phyloP scores from a whole-genome alignment of 495 filamentous ascomycete species.

The Talaromyces ruber region DNA sequence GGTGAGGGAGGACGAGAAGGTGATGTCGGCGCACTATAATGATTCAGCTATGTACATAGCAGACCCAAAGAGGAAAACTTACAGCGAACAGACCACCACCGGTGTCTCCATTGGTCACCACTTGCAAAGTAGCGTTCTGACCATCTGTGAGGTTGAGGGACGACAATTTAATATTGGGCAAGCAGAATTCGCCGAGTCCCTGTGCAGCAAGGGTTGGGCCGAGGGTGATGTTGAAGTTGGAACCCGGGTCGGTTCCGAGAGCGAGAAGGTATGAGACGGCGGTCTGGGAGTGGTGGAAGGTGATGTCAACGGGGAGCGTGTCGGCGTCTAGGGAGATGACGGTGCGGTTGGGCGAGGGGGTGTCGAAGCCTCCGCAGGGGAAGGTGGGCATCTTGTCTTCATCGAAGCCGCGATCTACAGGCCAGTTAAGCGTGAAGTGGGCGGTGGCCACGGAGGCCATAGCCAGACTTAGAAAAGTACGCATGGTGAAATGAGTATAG shows the following conservation, averaged over 20 bases:
- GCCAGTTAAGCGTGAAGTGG: constrained; percentile 54
- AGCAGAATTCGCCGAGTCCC: constrained; percentile 50
- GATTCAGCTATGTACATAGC: neutral
- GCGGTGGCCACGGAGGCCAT: constrained; percentile 38
- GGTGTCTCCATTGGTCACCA: constrained; percentile 45
- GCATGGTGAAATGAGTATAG: constrained; percentile 9
- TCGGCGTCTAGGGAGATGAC: constrained; percentile 38
- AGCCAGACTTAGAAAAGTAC: constrained; percentile 17
- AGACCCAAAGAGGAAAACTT: constrained; percentile 10
- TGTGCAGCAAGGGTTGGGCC: constrained; percentile 36
- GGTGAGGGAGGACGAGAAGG: constrained; percentile 31
- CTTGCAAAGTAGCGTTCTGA: constrained; percentile 56
- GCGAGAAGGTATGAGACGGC: constrained; percentile 48
- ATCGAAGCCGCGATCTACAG: constrained; percentile 44
- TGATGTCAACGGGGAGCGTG: constrained; percentile 40
- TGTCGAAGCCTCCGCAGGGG: constrained; percentile 51
- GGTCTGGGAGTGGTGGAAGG: constrained; percentile 47
- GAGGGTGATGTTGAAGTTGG: constrained; percentile 48
- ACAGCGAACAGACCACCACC: constrained; percentile 48
- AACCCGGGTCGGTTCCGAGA: constrained; percentile 41
- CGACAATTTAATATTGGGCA: constrained; percentile 35
- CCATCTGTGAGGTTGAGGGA: constrained; percentile 31
- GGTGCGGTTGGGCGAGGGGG: constrained; percentile 40
- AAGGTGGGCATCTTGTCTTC: constrained; percentile 38
- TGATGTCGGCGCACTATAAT: constrained; percentile 53